Base-by-base conservation (phyloP, 139 green algal species). In the Haematococcus lacustris region DNA sequence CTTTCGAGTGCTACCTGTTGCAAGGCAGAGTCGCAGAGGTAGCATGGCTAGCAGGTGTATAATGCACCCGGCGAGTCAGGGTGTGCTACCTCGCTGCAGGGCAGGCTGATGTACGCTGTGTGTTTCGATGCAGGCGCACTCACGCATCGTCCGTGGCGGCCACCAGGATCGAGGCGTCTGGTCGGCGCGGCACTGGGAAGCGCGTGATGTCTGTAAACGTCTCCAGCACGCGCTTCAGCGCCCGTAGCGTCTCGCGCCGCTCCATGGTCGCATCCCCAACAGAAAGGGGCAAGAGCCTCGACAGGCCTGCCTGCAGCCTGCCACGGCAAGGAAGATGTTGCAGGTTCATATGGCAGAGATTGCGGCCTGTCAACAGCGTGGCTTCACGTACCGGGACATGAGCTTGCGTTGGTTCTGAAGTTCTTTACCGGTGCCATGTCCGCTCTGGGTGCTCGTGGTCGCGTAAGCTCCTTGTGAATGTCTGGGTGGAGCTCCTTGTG, bases 161-260 rank as follows among this genome's bases (percentile, higher is more conserved):
- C 40, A 96, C 88, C 33, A 95, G 71, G 3, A 96, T 74, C 0
- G 85, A 82, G 0, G 91, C 91, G 67, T 93, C 84, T 17, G 87
- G 78, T 5, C 88, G 78, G 1, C 76, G 72, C 0, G 89, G 90
- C 51, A 79, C 68, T 6, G 88, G 88, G 67, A 91, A 93, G 30
- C 87, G 80, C 0, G 86, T 94, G 32, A 90, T 80, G 78, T 93
- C 89, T 0, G 90, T 94, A 81, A 86, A 94, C 0, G 84, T 90
- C 74, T 95, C 91, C 72, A 96, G 82, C 62, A 95, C 91, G 5
- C 78, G 40, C 47, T 78, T 72, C 35, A 94, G 79, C 35, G 66
- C 51, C 51, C 71, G 34, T 51, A 74, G 51, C 21, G 75, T 71
- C 68, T 69, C 51, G 37, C 21, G 63, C 6, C 66, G 40, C 23